A percentile compares a stretch with the other conserved stretches of the same genome.
phyloP scores from a whole-genome alignment of 352 stramenopile genomes.

The Phytopythium delawarense region DNA sequence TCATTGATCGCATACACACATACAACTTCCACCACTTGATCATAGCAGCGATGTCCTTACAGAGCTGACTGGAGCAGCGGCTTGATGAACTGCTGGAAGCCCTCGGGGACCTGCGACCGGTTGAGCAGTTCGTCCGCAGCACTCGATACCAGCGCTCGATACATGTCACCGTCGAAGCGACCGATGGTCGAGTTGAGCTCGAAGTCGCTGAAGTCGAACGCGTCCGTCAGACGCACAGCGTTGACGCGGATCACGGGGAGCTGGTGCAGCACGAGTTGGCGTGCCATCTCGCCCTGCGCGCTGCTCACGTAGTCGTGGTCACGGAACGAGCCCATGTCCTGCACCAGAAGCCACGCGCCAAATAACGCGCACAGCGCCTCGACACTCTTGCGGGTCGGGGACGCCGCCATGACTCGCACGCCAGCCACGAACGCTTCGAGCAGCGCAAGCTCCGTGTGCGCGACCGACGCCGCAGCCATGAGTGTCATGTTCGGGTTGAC shows the following conservation, averaged over 20 bases:
- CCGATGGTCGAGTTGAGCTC: slow-evolving; percentile 58
- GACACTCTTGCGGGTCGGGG: slow-evolving; percentile 30
- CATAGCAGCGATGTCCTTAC: too few relatives aligned
- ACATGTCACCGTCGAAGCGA: slow-evolving; percentile 51
- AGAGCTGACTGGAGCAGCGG: slow-evolving; percentile 24
- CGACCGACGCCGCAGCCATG: slow-evolving; percentile 35
- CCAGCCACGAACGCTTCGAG: slow-evolving; percentile 36
- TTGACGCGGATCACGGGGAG: slow-evolving; percentile 35
- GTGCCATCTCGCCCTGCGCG: slow-evolving; percentile 28
- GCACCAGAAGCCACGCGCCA: slow-evolving; percentile 31
- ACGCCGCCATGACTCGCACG: slow-evolving; percentile 21
- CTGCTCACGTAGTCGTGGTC: slow-evolving; percentile 42
- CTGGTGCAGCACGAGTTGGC: slow-evolving; percentile 27
- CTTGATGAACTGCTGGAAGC: slow-evolving; percentile 34
- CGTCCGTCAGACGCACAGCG: slow-evolving; percentile 34
- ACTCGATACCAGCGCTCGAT: slow-evolving; percentile 40
- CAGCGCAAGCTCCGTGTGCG: slow-evolving; percentile 45
- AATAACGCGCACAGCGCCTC: slow-evolving; percentile 34
- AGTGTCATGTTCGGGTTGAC: slow-evolving; percentile 20
- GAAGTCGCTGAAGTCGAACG: slow-evolving; percentile 49
- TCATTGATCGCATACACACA: background rate
- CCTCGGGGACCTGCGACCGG: slow-evolving; percentile 27
- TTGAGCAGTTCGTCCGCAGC: slow-evolving; percentile 41
- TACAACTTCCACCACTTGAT: background rate
- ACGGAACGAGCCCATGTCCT: slow-evolving; percentile 43